Base-by-base conservation (phyloP, 202 grass and related monocot species). In the Setaria italica region DNA sequence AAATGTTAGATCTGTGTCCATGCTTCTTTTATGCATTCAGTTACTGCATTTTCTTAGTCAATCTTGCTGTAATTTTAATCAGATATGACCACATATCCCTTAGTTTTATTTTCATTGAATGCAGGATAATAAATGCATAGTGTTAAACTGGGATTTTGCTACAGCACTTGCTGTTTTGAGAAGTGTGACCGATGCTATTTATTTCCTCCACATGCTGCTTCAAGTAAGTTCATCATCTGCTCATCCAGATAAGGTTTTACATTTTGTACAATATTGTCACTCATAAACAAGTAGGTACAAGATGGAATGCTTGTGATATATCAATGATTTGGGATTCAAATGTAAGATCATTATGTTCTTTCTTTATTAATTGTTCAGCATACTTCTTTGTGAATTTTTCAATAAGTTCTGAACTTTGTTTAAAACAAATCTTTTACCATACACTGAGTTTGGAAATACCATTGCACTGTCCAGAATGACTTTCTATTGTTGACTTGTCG, bases 151-250 rank as follows among this genome's bases (percentile, higher is more conserved):
- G 93, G 63, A 81, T 21, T 92, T 95, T 19, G 96, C 88, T 19
- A 94, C 76, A 59, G 88, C 56, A 6, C 84, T 96, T 74, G 88
- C 96, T n/a, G 87, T 90, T 48, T 86, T 94, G 29, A 94, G 96
- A 88, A 99, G 96, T 78, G 63, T 99, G 77, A 94, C 91, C 67
- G 96, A 99, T 89, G 85, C 88, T 55, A 92, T 99, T 82, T 99
- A 99, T 86, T 84, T 95, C 50, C 67, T 95, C 16, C 96, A 96
- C 76, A 99, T 99, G 88, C 82, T 99, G 91, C 96, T 96, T 89
- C 96, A 99, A 90, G 96, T 95, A 73, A 82, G 82, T 84, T 51
- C 67, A 79, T 82, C 33, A 65, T 65, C 53, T 51, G 20, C 43
- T 86, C 21, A 34, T 83, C 34, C 56, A 82, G 11, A 74, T 48